Evolutionary conservation across 495 filamentous ascomycete genomes (phyloP), one percentile per base, ranked within the genome.

Genomic region (Acidomyces sp.): DNA sequence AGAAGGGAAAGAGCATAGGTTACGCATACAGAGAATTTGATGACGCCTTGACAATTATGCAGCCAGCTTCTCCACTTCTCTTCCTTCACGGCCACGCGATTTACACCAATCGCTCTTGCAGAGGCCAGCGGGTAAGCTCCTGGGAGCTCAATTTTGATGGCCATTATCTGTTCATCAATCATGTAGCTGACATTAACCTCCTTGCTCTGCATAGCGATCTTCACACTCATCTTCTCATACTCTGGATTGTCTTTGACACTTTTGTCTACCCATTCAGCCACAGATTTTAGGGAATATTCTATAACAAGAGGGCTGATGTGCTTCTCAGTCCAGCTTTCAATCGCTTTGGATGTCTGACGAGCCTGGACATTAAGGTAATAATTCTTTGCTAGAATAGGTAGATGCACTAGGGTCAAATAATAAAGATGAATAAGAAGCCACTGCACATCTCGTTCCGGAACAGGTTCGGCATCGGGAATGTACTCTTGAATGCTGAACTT

Each of bases 41-140:
- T 93, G 26, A 87, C 82, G 3, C 85, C 86, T 49, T 93, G 83
- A n/a, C 84, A 85, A 9, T 74, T 80, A 43, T 78, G 64, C 40
- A 93, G 61, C 82, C 86, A 92, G 46, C 64, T 75, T 55, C 79
- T 76, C 83, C 92, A 99, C 55, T 86, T 90, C 60, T 76, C 75
- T 54, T 94, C 85, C 42, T 77, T 76, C 18, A 95, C 78, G 3
- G 82, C 82, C 3, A 96, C 86, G 7, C 87, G 75, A 49, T 79
- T 86, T 24, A 81, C 62, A 16, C 82, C 75, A 10, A 75, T 65
- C 3, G 95, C 85, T n/a, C 72, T 62, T 3, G 86, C 85, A 0
- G 71, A 67, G 11, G 78, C 72, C 3, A 99, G 70, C 0, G 90
- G 90, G 52, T 87, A 99, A 21, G 73, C 71, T 0, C 71, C 60